phyloP scores from a whole-genome alignment of 441 rosid genomes.

The Brassica hybrid region DNA sequence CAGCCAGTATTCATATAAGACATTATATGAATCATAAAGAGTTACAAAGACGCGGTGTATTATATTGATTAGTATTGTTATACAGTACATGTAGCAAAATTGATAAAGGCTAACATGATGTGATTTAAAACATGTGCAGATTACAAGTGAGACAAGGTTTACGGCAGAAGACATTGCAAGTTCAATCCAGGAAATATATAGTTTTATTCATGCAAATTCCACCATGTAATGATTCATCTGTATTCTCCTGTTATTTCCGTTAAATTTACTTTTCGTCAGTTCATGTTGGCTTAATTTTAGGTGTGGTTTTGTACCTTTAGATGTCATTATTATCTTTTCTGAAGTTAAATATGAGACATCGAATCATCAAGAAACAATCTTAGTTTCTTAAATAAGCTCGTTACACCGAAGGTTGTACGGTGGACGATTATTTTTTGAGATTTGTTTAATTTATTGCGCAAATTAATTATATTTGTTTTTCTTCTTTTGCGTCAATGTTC shows the following conservation, averaged over 20 bases:
- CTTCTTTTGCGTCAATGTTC: neutral
- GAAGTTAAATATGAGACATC: conserved; percentile 10
- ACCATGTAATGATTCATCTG: conserved; percentile 35
- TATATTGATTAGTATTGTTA: neutral
- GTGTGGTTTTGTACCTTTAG: conserved; percentile 21
- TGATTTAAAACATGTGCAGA: conserved; percentile 46
- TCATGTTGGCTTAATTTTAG: conserved; percentile 14
- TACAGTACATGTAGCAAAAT: conserved; percentile 4
- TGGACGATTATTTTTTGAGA: neutral
- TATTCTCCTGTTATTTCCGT: conserved; percentile 6
- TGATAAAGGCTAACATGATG: conserved; percentile 23
- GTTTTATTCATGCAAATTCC: conserved; percentile 81
- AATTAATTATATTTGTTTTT: neutral
- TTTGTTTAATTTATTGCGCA: too few species aligned
- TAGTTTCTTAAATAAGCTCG: neutral
- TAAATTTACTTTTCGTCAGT: conserved; percentile 19
- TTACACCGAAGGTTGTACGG: neutral
- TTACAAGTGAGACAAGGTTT: conserved; percentile 66
- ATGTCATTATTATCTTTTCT: conserved; percentile 14
- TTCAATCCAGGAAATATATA: conserved; percentile 87
- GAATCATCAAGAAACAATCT: conserved; percentile 26
- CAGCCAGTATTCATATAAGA: neutral
- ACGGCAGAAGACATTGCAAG: conserved; percentile 91
- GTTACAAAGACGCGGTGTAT: conserved; percentile 3
- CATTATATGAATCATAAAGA: conserved; percentile 6